Conservation (phyloP, 176 grass and related monocot genomes). For the Ensete glaucum region DNA sequence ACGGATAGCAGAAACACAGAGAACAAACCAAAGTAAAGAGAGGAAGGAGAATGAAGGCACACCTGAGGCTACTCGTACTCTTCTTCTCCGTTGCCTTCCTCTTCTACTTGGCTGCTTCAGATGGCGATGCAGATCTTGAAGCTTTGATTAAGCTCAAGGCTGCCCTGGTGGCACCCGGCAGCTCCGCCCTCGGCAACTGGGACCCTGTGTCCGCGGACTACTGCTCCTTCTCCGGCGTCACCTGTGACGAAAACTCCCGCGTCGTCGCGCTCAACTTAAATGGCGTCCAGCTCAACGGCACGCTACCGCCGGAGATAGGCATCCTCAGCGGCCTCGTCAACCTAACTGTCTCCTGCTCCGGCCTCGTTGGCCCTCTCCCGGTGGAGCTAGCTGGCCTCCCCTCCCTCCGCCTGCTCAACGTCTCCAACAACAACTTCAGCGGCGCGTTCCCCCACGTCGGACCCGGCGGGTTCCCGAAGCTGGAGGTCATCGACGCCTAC, state of each 20-base stretch:
- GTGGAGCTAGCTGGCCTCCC: conserved; percentile 18
- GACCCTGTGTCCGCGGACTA: conserved; percentile 22
- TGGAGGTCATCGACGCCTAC: conserved; percentile 59
- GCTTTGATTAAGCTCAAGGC: conserved; percentile 40
- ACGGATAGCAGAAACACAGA: too few relatives aligned
- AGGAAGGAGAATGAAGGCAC: not conserved
- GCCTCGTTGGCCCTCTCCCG: conserved; percentile 32
- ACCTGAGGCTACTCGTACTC: not conserved
- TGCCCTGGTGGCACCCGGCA: conserved; percentile 11
- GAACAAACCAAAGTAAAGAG: too few relatives aligned
- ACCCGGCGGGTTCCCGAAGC: conserved; percentile 17
- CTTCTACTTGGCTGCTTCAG: not conserved
- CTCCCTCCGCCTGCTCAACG: conserved; percentile 52
- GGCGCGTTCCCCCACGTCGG: conserved; percentile 17
- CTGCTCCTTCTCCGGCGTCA: conserved; percentile 47
- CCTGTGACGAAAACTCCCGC: conserved; percentile 37
- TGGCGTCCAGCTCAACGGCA: conserved; percentile 28
- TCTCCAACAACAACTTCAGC: conserved; percentile 76
- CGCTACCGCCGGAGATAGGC: conserved; percentile 32
- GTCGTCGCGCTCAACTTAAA: conserved; percentile 57
- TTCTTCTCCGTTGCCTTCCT: not conserved
- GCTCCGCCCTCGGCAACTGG: conserved; percentile 49
- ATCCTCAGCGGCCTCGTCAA: conserved; percentile 43
- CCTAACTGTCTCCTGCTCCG: conserved; percentile 51
- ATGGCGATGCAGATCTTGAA: conserved; percentile 30